Conservation (phyloP, 306 rosid genomes). For the Dalbergia cochinchinensis region DNA sequence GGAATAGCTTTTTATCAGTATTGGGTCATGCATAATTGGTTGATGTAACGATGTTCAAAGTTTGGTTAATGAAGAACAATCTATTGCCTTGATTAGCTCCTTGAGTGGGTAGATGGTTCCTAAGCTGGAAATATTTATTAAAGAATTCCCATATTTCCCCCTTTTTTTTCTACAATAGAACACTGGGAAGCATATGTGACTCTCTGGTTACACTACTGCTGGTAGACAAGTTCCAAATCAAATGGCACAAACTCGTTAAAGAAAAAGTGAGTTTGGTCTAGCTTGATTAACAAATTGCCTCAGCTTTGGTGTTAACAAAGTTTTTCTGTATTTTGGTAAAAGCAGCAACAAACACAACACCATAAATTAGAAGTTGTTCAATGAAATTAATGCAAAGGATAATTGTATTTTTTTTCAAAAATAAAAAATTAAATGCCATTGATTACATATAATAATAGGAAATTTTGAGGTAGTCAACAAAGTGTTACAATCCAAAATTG, state of each 20-base stretch:
- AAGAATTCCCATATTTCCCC: not conserved
- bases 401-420: not conserved
- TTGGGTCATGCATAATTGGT: slow-evolving; percentile 11
- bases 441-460: slow-evolving; percentile 2
- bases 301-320: not conserved
- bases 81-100: slow-evolving; percentile 19
- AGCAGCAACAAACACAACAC: not conserved
- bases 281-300: slow-evolving; percentile 25
- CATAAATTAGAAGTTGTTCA: slow-evolving; percentile 4
- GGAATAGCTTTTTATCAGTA: slow-evolving; percentile 7
- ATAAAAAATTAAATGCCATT: not conserved
- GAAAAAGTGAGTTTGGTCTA: slow-evolving; percentile 1
- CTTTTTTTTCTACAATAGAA: not conserved
- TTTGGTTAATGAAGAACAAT: slow-evolving; percentile 1
- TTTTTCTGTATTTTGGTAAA: slow-evolving; percentile 10
- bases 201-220: slow-evolving; percentile 13
- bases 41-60: slow-evolving; percentile 1
- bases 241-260: not conserved
- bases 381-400: slow-evolving; percentile 12
- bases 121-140: slow-evolving; percentile 13
- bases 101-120: not conserved
- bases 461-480: not conserved
- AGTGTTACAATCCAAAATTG: slow-evolving; percentile 17
- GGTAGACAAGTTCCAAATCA: slow-evolving; percentile 24
- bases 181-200: slow-evolving; percentile 25